phyloP scores from a whole-genome alignment of 1,284 basidiomycete genomes.

The Leccinum subfulvum region DNA sequence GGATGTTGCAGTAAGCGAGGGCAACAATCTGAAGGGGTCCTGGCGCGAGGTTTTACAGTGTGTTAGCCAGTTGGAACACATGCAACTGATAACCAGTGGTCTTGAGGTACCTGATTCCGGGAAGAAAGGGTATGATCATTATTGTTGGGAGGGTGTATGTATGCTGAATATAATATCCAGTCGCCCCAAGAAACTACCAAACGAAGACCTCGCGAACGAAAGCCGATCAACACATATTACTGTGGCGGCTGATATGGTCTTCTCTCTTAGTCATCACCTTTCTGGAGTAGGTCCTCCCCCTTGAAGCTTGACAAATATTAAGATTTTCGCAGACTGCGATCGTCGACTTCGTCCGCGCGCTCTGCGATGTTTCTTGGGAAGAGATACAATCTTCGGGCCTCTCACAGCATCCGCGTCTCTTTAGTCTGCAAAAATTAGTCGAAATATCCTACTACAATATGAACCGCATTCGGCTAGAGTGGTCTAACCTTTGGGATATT shows the following conservation, averaged over 20 bases:
- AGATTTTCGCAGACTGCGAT: slow-evolving; percentile 76
- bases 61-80: slow-evolving; percentile 95
- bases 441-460: slow-evolving; percentile 99
- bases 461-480: slow-evolving; percentile 96
- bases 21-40: slow-evolving; percentile 90
- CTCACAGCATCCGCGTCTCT: slow-evolving; percentile 90
- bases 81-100: slow-evolving; percentile 92
- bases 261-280: slow-evolving; percentile 91
- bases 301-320: slow-evolving; percentile 9
- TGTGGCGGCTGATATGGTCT: slow-evolving; percentile 98
- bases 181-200: slow-evolving; percentile 69
- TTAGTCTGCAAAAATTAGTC: slow-evolving; percentile 97
- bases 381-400: slow-evolving; percentile 97
- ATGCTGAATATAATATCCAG: slow-evolving; percentile 33
- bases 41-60: slow-evolving; percentile 96
- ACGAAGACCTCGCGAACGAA: slow-evolving; percentile 95
- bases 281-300: slow-evolving; percentile 73
- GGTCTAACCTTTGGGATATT: slow-evolving; percentile 98
- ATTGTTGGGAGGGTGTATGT: background rate
- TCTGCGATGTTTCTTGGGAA: slow-evolving; percentile 98
- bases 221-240: slow-evolving; percentile 98
- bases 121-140: slow-evolving; percentile 66
- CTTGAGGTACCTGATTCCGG: slow-evolving; percentile 80
- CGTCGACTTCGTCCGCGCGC: slow-evolving; percentile 94
- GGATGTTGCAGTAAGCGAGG: slow-evolving; percentile 91